Conservation (phyloP, 225 moss, liverwort and hornwort species). For the Straminergon stramineum region DNA sequence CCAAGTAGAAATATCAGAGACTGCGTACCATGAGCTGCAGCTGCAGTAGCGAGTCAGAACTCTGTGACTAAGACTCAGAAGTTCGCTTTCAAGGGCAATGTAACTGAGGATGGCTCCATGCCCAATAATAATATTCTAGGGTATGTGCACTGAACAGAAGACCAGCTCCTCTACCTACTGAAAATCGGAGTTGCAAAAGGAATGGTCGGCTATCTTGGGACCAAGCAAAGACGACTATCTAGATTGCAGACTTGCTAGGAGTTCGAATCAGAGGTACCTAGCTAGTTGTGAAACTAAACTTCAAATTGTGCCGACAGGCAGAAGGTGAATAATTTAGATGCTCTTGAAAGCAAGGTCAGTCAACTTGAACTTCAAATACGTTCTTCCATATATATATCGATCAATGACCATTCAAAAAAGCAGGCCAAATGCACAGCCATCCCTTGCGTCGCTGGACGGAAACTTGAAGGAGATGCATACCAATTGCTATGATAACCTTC, state of each 20-base stretch:
- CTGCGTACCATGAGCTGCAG: not conserved
- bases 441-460: not conserved
- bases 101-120: not conserved
- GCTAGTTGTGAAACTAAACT: not conserved
- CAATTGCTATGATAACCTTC: not conserved
- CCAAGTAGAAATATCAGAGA: not conserved
- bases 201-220: not conserved
- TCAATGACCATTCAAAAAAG: not conserved
- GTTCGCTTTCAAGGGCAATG: not conserved
- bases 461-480: not conserved
- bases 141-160: not conserved
- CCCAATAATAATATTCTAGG: not conserved
- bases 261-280: not conserved
- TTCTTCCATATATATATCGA: not conserved
- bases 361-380: not conserved
- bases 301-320: not conserved
- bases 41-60: not conserved
- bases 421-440: slow-evolving; percentile 5
- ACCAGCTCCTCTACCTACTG: not conserved
- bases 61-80: not conserved
- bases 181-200: not conserved
- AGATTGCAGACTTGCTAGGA: not conserved
- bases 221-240: not conserved
- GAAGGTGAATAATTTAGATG: not conserved
- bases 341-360: not conserved